Conservation (phyloP, 108 stramenopile genomes). For the Pseudonitzschia delicatissima region DNA sequence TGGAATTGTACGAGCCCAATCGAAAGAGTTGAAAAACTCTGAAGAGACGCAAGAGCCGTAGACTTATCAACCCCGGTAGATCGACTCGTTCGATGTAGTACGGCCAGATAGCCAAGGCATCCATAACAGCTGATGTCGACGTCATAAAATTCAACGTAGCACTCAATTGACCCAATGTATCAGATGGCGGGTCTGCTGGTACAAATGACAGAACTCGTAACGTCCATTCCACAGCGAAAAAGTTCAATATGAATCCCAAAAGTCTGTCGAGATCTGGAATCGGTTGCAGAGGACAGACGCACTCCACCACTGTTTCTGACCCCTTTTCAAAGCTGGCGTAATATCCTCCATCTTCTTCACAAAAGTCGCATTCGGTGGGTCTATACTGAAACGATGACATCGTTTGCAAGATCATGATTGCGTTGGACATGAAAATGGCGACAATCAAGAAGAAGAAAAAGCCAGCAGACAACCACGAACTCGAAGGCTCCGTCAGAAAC, state of each 20-base stretch:
- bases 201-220: conserved; percentile 45
- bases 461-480: conserved; percentile 36
- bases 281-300: conserved; percentile 61
- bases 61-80: conserved; percentile 35
- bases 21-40: conserved; percentile 68
- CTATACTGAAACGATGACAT: conserved; percentile 48
- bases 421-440: conserved; percentile 40
- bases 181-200: conserved; percentile 3
- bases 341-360: conserved; percentile 46
- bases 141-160: conserved; percentile 38
- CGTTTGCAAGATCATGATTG: conserved; percentile 70
- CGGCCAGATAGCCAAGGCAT: conserved; percentile 59
- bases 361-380: conserved; percentile 46
- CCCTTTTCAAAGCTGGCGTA: not conserved
- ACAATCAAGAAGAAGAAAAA: conserved; percentile 56
- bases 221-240: conserved; percentile 66
- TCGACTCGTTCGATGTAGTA: conserved; percentile 49
- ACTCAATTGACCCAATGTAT: not conserved
- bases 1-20: conserved; percentile 60
- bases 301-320: conserved; percentile 10
- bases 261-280: conserved; percentile 12
- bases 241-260: conserved; percentile 36
- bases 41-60: conserved; percentile 56
- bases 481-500: conserved; percentile 59
- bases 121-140: conserved; percentile 37